Base-by-base conservation (phyloP, 2,329 filamentous ascomycete genomes). In the Pseudogymnoascus sp. region DNA sequence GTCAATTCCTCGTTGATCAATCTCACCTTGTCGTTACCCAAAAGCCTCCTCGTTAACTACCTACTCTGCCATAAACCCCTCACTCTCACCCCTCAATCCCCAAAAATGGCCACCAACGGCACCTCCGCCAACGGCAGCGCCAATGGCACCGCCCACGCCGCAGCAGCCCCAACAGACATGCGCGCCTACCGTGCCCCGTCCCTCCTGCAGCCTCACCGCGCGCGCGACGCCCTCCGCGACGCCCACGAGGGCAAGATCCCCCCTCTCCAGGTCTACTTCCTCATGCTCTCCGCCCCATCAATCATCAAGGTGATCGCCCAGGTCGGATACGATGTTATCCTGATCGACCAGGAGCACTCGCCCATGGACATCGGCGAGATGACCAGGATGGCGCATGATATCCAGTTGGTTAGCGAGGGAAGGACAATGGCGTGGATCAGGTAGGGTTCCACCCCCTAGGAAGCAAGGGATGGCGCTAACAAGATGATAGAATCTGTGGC, bases 261-360 rank as follows among this genome's bases (percentile, higher is more conserved):
- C 1, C 76, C 77, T 3, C 62, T 81, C n/a, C 64, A 79, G 46
- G 75, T 75, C 14, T 77, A 76, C 70, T 81, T 78, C 65, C 69
- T 73, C 7, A 78, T 75, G 21, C 69, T 81, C 12, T 74, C 74
- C 63, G 75, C 74, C 8, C 63, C 78, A 0, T 75, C 77, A 14
- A 68, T 78, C 11, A 74, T 75, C 1, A 76, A 78, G 25, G 71
- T 77, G 59, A 67, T 77, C 14, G 77, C 79, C 2, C 75, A 76
- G 10, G 70, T 81, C 62, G 76, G 76, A 1, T 80, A 72, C 61
- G 79, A 81, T 65, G 64, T 72, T 7, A 73, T 78, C 0, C 79
- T 76, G 74, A 75, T 81, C 64, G 79, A 81, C 72, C 80, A 78
- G 79, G 79, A 81, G 68, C 79, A 81, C 69, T 73, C 72, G 6